A percentile compares a stretch with the other conserved stretches of the same genome.
phyloP scores from a whole-genome alignment of 2,329 filamentous ascomycete species.

The Fusarium armeniacum region DNA sequence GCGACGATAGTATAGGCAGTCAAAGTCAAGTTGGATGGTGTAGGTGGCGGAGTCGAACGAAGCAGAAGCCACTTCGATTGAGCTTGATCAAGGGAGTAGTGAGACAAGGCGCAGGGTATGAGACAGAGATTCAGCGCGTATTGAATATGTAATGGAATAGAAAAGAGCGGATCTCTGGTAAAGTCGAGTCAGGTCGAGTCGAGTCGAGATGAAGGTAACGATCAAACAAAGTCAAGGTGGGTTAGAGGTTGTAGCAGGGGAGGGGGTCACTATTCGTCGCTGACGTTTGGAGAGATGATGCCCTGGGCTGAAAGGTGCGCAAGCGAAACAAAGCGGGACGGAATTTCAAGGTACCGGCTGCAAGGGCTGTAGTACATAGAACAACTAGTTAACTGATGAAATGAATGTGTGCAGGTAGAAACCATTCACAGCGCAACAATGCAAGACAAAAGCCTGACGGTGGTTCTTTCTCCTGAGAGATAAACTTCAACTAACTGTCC shows the following conservation, averaged over 20 bases:
- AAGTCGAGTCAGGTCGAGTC: neutral
- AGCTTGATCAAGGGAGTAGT: constrained; percentile 32
- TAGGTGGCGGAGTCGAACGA: constrained; percentile 28
- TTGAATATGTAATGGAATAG: neutral
- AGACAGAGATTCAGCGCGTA: constrained; percentile 9
- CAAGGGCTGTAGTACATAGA: constrained; percentile 16
- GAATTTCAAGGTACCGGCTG: constrained; percentile 52
- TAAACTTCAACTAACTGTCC: constrained; percentile 25
- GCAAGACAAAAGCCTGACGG: neutral
- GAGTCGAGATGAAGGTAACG: neutral
- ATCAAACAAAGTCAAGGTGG: neutral
- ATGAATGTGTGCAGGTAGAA: neutral
- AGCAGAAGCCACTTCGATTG: constrained; percentile 35
- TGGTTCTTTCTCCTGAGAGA: neutral
- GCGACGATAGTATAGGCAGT: neutral
- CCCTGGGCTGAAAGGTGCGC: constrained; percentile 24
- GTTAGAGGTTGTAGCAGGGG: constrained; percentile 26
- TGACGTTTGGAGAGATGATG: constrained; percentile 42
- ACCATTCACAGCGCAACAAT: constrained; percentile 20
- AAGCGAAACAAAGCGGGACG: constrained; percentile 41
- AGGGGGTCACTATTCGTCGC: constrained; percentile 36
- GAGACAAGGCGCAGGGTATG: constrained; percentile 32
- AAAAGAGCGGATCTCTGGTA: neutral
- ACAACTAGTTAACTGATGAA: neutral
- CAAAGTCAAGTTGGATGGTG: constrained; percentile 15